phyloP scores from a whole-genome alignment of 2,329 filamentous ascomycete species.

The Fusarium sp. region DNA sequence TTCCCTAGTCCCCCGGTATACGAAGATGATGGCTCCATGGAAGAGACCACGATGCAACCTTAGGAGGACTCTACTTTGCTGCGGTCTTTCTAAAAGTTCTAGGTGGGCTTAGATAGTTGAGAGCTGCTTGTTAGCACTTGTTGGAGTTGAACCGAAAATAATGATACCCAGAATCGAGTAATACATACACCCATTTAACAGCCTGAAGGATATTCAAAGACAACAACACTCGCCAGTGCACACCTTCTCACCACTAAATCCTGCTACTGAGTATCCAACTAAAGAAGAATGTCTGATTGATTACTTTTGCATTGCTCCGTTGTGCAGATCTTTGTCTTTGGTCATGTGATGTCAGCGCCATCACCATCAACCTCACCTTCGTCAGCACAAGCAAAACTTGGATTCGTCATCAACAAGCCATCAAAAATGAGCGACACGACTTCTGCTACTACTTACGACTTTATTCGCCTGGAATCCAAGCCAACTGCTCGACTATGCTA shows the following conservation, averaged over 20 bases:
- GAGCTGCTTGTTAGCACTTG: not conserved
- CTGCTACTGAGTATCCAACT: not conserved
- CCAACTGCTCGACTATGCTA: slow-evolving; percentile 32
- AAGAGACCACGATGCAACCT: not conserved
- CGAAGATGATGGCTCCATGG: not conserved
- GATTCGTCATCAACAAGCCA: not conserved
- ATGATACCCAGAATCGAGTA: not conserved
- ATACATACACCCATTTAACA: not conserved
- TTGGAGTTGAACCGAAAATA: not conserved
- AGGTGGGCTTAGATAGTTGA: not conserved
- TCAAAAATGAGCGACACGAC: slow-evolving; percentile 3
- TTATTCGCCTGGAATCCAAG: slow-evolving; percentile 32
- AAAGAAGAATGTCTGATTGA: not conserved
- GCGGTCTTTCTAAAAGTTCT: too few relatives aligned
- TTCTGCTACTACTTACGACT: not conserved
- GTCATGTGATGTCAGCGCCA: slow-evolving; percentile 26
- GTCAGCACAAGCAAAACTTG: not conserved
- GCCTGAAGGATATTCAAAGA: not conserved
- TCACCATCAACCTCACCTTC: not conserved
- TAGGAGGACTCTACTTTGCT: not conserved
- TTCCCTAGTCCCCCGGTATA: slow-evolving; percentile 17
- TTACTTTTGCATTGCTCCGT: not conserved
- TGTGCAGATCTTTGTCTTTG: not conserved
- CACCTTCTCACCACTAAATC: not conserved
- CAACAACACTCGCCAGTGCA: not conserved